Evolutionary conservation across 192 early-diverging fungal genomes (phyloP), one percentile per base, ranked within the genome.

Genomic region (Linnemannia schmuckeri): DNA sequence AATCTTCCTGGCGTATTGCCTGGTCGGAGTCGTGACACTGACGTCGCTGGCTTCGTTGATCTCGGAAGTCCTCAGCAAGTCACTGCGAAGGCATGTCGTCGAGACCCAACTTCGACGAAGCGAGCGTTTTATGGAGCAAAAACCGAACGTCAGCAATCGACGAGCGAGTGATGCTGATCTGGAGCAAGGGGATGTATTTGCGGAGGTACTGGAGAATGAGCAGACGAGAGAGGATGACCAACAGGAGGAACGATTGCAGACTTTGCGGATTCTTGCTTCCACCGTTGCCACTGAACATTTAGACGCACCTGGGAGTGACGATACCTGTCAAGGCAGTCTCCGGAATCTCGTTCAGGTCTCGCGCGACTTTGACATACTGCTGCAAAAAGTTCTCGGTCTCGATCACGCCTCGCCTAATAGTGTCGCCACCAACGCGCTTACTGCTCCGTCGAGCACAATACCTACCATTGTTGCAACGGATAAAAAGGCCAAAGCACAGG

Each of bases 91-190:
- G 30, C 73, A 74, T 44, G 73, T 74, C 27, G 73, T 74, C n/a
- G 24, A 74, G 41, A 35, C 73, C 30, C 73, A 74, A n/a, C 46
- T 74, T 5, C 42, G 73, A 15, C 40, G 77, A 15, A 78, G 33
- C 30, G 77, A 78, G 55, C 66, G 42, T 37, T 70, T 78, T 52
- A 15, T 78, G 6, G 44, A 40, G 69, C 77, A 70, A 37, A 69
- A 69, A 30, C 20, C 24, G 12, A 7, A 4, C 27, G 13, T 22
- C 9, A 44, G 6, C 22, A 22, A 18, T 12, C 46, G 37, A 20
- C 68, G 17, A 70, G 13, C 66, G 8, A 78, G 18, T 17, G 77
- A 78, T 20, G 17, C 9, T 12, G 77, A 78, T 38, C 27, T 70
- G 15, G 77, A 78, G 15, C 68, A 49, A 38, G 77, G 77, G 2